These are phyloP conservation scores for Sphagnurus paluster DNA, from an alignment of 1,284 basidiomycete species.

Conservation along the genomic window DNA sequence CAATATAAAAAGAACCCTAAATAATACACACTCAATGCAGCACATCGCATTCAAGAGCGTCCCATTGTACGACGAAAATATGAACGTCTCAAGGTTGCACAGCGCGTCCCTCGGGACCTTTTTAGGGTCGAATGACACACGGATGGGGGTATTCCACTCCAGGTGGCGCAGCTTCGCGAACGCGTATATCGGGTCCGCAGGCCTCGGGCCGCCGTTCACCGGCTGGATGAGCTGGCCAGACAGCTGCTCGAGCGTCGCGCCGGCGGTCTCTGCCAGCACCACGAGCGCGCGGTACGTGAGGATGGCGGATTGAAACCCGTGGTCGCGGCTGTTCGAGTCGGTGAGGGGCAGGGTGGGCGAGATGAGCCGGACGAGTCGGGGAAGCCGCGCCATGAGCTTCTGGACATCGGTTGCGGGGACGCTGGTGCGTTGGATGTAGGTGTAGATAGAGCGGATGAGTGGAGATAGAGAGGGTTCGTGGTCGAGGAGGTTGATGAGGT, in stretches of 20 bases:
- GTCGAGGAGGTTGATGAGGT: not conserved
- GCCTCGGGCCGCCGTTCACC: not conserved
- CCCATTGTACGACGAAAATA: not conserved
- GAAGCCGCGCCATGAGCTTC: not conserved
- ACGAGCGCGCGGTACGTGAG: not conserved
- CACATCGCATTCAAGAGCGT: not conserved
- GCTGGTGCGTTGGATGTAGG: not conserved
- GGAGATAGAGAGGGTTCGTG: not conserved
- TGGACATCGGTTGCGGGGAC: not conserved
- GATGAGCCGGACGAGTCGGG: not conserved
- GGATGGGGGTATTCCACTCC: slow-evolving; percentile 2
- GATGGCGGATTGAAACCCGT: not conserved
- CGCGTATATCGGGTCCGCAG: not conserved
- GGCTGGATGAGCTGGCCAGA: not conserved
- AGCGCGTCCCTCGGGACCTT: slow-evolving; percentile 3
- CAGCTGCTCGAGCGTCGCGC: not conserved
- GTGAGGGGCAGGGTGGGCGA: not conserved
- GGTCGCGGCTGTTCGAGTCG: not conserved
- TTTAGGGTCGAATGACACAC: not conserved
- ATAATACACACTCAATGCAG: not conserved
- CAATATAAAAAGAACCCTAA: not conserved
- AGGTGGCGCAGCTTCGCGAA: not conserved
- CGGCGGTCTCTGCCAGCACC: not conserved
- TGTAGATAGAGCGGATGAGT: slow-evolving; percentile 1
- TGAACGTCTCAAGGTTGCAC: not conserved